Percentiles rank a stretch among this genome's conserved stretches.
phyloP scores from a whole-genome alignment of 768 basidiomycete genomes.

The Russula earlei region DNA sequence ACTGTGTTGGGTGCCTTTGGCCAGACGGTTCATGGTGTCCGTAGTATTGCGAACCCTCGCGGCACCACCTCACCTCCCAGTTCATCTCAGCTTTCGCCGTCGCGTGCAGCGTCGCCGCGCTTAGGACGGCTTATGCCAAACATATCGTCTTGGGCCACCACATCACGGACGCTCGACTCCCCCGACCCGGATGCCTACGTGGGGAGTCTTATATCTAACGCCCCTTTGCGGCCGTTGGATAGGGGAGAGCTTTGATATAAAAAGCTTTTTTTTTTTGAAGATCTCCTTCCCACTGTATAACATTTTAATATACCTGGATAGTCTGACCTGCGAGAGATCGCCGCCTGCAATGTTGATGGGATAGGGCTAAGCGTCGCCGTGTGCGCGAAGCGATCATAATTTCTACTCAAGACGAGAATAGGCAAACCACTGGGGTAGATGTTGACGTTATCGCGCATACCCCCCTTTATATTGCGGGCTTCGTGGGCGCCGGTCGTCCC shows the following conservation, averaged over 20 bases:
- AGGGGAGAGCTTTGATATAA: not conserved
- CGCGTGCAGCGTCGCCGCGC: conserved; percentile 21
- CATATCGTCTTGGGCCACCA: conserved; percentile 30
- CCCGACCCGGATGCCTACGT: conserved; percentile 13
- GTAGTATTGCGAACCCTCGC: conserved; percentile 19
- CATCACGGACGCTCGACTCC: conserved; percentile 22
- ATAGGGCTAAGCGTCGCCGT: not conserved
- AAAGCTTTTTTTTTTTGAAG: not conserved
- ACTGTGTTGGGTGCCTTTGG: conserved; percentile 28
- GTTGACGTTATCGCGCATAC: conserved; percentile 22
- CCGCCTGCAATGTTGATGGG: too few species aligned
- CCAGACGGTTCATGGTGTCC: conserved; percentile 26
- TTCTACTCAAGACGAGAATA: not conserved
- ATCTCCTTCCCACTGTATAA: not conserved
- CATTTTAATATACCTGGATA: not conserved
- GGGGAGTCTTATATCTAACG: conserved; percentile 7
- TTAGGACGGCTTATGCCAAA: conserved; percentile 27
- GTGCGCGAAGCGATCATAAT: not conserved
- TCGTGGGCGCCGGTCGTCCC: conserved; percentile 19
- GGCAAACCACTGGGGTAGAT: not conserved
- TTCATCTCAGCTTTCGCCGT: conserved; percentile 19
- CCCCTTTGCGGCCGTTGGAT: not conserved
- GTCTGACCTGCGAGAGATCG: not conserved
- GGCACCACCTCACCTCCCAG: conserved; percentile 4
- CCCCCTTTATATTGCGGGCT: conserved; percentile 28